A percentile compares a stretch with the other conserved stretches of the same genome.
phyloP scores from a whole-genome alignment of 2,329 filamentous ascomycete species.

The Microcyclospora pomicola region DNA sequence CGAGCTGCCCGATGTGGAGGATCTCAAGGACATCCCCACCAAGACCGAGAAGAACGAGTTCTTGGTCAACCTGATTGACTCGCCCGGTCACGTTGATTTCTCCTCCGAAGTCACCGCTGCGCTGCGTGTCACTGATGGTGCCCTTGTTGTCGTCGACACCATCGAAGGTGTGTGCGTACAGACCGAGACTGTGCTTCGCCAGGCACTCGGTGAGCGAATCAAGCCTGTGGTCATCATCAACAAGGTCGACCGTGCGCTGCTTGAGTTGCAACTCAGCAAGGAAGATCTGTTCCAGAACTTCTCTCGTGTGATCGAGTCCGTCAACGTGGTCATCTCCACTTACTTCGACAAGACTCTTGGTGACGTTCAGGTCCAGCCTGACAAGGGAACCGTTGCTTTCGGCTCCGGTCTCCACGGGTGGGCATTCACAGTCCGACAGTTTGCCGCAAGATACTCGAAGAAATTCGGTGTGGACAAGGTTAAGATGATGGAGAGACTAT shows the following conservation, averaged over 20 bases:
- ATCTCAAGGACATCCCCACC: conserved; percentile 88
- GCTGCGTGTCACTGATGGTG: conserved; percentile 99
- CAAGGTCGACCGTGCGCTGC: conserved; percentile 99
- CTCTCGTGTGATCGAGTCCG: conserved; percentile 97
- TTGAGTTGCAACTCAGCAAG: conserved; percentile 96
- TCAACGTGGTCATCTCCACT: conserved; percentile 99
- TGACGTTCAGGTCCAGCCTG: conserved; percentile 97
- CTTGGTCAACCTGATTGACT: conserved; percentile 99
- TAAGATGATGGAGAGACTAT: conserved; percentile 99
- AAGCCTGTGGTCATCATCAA: conserved; percentile 99
- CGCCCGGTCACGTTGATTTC: conserved; percentile 99
- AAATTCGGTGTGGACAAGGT: conserved; percentile 99
- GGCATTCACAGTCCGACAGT: conserved; percentile 98
- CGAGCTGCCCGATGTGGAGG: conserved; percentile 63
- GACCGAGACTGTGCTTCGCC: conserved; percentile 98
- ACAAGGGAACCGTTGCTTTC: conserved; percentile 96
- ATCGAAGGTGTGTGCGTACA: conserved; percentile 99
- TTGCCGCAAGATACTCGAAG: conserved; percentile 92
- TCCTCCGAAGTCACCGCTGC: conserved; percentile 98
- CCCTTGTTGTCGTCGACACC: conserved; percentile 98
- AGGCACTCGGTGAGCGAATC: conserved; percentile 99
- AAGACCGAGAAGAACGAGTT: conserved; percentile 88
- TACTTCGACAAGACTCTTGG: conserved; percentile 95
- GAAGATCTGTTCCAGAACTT: conserved; percentile 99
- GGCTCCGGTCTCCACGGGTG: conserved; percentile 99